A percentile compares a stretch with the other conserved stretches of the same genome.
phyloP scores from a whole-genome alignment of 371 early-diverging fungal species.

The Apophysomyces trapeziformis region DNA sequence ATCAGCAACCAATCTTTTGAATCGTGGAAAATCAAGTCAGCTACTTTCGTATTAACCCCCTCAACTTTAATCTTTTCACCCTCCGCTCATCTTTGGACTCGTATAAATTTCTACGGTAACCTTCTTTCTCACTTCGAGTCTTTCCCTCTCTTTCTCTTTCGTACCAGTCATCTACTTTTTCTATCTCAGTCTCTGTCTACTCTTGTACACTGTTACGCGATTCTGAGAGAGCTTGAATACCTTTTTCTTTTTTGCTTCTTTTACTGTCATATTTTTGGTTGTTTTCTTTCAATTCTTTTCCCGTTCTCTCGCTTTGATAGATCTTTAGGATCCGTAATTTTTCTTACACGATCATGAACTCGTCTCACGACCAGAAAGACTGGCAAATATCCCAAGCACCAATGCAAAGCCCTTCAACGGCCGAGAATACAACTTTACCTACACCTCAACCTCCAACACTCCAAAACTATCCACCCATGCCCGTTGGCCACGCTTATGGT shows the following conservation, averaged over 20 bases:
- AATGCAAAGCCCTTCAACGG: slow-evolving; percentile 30
- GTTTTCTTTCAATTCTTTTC: slow-evolving; percentile 10
- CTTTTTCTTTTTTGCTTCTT: slow-evolving; percentile 8
- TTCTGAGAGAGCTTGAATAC: not conserved
- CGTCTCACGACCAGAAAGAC: slow-evolving; percentile 42
- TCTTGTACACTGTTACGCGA: not conserved
- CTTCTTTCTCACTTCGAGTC: slow-evolving; percentile 13
- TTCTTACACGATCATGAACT: slow-evolving; percentile 31
- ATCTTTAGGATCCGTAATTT: slow-evolving; percentile 18
- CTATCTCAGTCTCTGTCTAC: not conserved
- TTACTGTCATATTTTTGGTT: slow-evolving; percentile 2
- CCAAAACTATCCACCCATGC: slow-evolving; percentile 20
- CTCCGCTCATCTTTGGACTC: slow-evolving; percentile 3
- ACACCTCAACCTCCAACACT: slow-evolving; percentile 22
- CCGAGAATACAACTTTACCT: slow-evolving; percentile 30
- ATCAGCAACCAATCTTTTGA: not conserved
- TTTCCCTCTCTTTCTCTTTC: slow-evolving; percentile 16
- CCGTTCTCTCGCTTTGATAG: slow-evolving; percentile 11
- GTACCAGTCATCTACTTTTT: slow-evolving; percentile 7
- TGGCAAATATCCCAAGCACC: slow-evolving; percentile 42
- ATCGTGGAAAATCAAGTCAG: not conserved
- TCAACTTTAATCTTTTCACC: slow-evolving; percentile 2
- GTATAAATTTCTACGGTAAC: slow-evolving; percentile 14
- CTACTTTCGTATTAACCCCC: not conserved
- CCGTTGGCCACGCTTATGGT: slow-evolving; percentile 36